Conservation (phyloP, 164 flowering plant species). For the Umbilicus rupestris region DNA sequence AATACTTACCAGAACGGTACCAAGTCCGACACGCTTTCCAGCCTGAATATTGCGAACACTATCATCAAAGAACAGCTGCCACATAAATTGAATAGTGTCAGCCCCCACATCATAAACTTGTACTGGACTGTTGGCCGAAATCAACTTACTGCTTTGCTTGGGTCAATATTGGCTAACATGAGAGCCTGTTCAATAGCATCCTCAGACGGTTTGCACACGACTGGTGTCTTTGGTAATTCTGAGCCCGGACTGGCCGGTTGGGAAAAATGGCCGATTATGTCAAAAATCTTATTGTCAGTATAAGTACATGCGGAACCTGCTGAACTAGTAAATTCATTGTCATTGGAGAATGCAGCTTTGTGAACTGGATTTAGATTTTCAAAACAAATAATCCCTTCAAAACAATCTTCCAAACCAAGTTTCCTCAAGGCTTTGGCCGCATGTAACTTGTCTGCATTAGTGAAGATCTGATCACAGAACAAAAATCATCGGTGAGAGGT, state of each 20-base stretch:
- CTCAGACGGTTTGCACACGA: conserved; percentile 80
- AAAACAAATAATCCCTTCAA: conserved; percentile 71
- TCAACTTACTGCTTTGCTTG: conserved; percentile 59
- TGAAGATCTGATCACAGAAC: conserved; percentile 46
- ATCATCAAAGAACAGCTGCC: conserved; percentile 40
- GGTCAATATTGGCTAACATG: conserved; percentile 57
- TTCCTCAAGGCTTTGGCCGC: conserved; percentile 46
- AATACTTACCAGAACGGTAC: conserved; percentile 15
- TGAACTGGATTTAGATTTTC: conserved; percentile 58
- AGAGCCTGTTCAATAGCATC: conserved; percentile 51
- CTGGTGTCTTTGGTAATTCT: conserved; percentile 48
- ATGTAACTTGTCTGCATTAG: conserved; percentile 72
- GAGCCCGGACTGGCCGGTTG: conserved; percentile 20
- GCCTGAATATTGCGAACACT: conserved; percentile 38
- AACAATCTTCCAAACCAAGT: conserved; percentile 86
- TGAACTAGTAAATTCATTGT: too few species aligned
- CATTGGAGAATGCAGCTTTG: conserved; percentile 13
- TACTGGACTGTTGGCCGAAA: neutral
- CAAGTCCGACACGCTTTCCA: conserved; percentile 33
- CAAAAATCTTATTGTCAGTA: conserved; percentile 20
- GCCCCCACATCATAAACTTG: neutral
- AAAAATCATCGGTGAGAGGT: conserved; percentile 7
- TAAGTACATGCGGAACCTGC: too few species aligned
- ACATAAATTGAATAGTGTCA: neutral
- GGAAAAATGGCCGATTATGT: conserved; percentile 45